These are phyloP conservation scores for Metarhizium anisopliae DNA, from an alignment of 2,329 filamentous ascomycete genomes.

Conservation along the genomic window DNA sequence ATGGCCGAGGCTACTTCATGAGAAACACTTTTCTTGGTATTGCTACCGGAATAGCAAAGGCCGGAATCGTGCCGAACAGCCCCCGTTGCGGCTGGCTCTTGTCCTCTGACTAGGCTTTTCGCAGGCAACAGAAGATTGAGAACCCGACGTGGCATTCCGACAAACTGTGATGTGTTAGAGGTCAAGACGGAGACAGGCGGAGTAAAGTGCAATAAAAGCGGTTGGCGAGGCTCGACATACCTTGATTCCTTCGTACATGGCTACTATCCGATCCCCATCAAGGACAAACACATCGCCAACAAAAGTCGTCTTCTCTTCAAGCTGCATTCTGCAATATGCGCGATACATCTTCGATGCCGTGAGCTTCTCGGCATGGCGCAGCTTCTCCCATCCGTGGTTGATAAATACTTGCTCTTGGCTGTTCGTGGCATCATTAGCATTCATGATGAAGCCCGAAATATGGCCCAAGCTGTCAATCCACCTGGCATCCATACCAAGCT, in stretches of 20 bases:
- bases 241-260: constrained; percentile 42
- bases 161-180: neutral
- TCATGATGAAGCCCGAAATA: constrained; percentile 53
- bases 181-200: neutral
- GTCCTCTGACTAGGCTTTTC: neutral
- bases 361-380: neutral
- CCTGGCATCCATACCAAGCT: neutral
- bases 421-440: constrained; percentile 45
- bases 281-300: constrained; percentile 48
- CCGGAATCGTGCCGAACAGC: neutral
- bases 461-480: constrained; percentile 52
- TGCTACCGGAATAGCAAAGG: neutral
- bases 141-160: neutral
- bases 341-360: constrained; percentile 26
- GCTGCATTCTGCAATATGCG: constrained; percentile 49
- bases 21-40: neutral
- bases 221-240: neutral
- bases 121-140: neutral
- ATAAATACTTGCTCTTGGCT: constrained; percentile 47
- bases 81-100: neutral
- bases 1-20: neutral
- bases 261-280: constrained; percentile 40
- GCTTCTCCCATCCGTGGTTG: constrained; percentile 42
- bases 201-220: neutral
- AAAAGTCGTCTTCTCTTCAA: constrained; percentile 32